Evolutionary conservation across 1,284 basidiomycete species (phyloP), one percentile per base, ranked within the genome.

Genomic region (Puccinia sorghi): DNA sequence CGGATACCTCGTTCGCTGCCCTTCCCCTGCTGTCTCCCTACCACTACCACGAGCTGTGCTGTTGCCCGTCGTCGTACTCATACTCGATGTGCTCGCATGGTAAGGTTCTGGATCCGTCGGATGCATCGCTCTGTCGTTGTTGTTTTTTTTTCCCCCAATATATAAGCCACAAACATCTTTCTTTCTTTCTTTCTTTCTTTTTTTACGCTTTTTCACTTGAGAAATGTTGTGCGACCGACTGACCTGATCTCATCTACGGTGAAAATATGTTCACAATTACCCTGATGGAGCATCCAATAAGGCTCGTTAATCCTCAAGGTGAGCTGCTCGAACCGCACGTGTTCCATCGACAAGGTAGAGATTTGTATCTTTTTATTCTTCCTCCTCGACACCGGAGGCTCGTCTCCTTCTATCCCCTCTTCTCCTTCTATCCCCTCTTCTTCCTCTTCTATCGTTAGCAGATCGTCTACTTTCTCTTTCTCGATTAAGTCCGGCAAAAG

Each of bases 231-330:
- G 2, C 32, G 2, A 32, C 32, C 32, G 32, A n/a, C 56, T 57
- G 80, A 89, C 92, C 92, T 87, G 80, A 93, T 89, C 79, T 90
- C 87, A 80, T 92, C 90, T 37, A 93, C 81, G 20, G 90, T 87
- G 50, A 92, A 82, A 83, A 90, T 90, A 82, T 93, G 92, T 81
- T 93, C 92, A 82, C 91, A 93, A 81, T 89, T 90, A 32, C 92
- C 92, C 78, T 88, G 87, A 82, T 93, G 92, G 22, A 93, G 85
- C 76, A 92, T 85, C 89, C 90, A 92, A 82, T 93, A 93, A 0
- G 92, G 92, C 82, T 91, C 87, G 81, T 90, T 88, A 41, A 91
- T 84, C 54, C 89, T 87, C 27, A 92, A 25, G 2, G 56, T 54
- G 22, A 79, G 39, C 41, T 72, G 61, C n/a, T 72, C 69, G 32